Base-by-base conservation (phyloP, 345 rosid species). In the Salix arbutifolia region DNA sequence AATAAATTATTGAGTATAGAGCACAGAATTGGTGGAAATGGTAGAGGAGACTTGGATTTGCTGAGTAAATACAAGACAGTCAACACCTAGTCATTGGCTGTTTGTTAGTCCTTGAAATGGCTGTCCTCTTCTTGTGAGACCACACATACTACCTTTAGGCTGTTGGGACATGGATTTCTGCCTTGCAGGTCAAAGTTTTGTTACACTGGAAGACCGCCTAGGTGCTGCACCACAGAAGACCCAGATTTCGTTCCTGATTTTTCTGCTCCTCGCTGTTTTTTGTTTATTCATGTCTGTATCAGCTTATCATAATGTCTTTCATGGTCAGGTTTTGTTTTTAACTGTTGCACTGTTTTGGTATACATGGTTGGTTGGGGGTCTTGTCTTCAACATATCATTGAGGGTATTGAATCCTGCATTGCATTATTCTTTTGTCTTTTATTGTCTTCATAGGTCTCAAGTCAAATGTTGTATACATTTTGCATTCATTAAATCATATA, bases 401-500 rank as follows among this genome's bases (percentile, higher is more conserved):
- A 77, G 70, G 77, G 84, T 70, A 75, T 74, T 70, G 35, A 79
- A 81, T 81, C 76, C 64, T 80, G 82, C 82, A 71, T 74, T 77
- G 81, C 87, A 85, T 85, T 35, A 48, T 80, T 83, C 62, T 73
- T 74, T 67, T 76, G 67, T 71, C 48, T 31, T 70, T 31, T 60
- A 13, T 76, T 16, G 64, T 66, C 76, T 62, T 71, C 40, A 52
- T 64, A 79, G 76, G 75, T 30, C 44, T 33, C 4, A 68, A 79
- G 82, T 81, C 82, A 75, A 76, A 73, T 76, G 82, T 72, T 66
- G 26, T 8, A 78, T 76, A 76, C 80, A 71, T 79, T 58, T 58
- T 58, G 64, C 86, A 83, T 85, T 87, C 83, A 78, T 83, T 79
- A 28, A 74, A 78, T 77, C 78, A 74, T 25, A 72, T 33, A 52